Evolutionary conservation across 176 grass and related monocot species (phyloP), one percentile per base, ranked within the genome.

Genomic region (Rhynchospora pubera): DNA sequence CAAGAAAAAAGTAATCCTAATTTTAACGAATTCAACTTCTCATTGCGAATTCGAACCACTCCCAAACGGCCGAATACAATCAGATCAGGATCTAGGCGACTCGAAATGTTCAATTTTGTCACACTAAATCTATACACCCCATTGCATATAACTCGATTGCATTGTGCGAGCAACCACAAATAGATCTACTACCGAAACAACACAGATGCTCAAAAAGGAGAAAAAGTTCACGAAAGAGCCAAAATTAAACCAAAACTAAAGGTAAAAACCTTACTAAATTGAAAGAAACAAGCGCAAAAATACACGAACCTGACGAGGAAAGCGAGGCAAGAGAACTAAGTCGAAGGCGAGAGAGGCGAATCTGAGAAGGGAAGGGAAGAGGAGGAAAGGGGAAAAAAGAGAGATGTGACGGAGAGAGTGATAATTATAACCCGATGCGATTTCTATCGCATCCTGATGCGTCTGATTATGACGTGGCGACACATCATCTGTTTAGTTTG

Each of bases 151-250:
- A 16, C 55, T 16, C 4, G 7, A 24, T 81, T 28, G 30, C 79
- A 64, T 47, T 63, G 57, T 15, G 3, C 45, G 79, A 81, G 79
- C 34, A 65, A 16, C 7, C 32, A 60, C 58, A 81, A 51, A 50
- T 52, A 81, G 79, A 81, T 81, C 79, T 81, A 81, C 79, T 81
- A 8, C 16, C 26, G n/a, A 61, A 0, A 81, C 60, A 45, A 63
- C 16, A 42, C 42, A 50, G 39, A 65, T 65, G 7, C 10, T 26
- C 21, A 81, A 65, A 51, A 64, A 45, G 32, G 28, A 47, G 10
- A 13, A 61, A 11, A 79, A 19, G n/a, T 62, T 50, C 15, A 64
- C 5, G 23, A 81, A 46, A 21, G 5, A 48, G 4, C 57, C 44
- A 65, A 50, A 16, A 45, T 6, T n/a, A 43, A 61, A 18, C 34